These are phyloP conservation scores for Penicillium concentricum DNA, from an alignment of 2,329 filamentous ascomycete species.

Conservation along the genomic window DNA sequence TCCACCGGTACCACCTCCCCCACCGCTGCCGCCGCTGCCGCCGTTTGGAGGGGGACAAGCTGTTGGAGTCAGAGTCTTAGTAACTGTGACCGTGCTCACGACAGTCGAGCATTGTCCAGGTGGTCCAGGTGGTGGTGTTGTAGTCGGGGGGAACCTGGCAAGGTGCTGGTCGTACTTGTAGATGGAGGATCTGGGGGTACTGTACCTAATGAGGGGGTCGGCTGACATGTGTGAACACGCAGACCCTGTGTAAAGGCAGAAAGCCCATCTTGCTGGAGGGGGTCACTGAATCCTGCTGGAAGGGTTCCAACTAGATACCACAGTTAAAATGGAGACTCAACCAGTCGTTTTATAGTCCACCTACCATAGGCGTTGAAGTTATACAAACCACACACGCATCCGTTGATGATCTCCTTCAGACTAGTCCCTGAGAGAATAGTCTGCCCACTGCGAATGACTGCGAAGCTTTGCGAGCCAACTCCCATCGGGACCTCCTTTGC, in stretches of 20 bases:
- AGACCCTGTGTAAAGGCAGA: slow-evolving; percentile 22
- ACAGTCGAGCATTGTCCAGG: neutral
- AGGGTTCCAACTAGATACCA: slow-evolving; percentile 23
- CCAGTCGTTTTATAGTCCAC: neutral
- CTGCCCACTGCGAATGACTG: slow-evolving; percentile 38
- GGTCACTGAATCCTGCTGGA: slow-evolving; percentile 18
- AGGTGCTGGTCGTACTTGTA: neutral
- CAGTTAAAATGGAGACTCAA: neutral
- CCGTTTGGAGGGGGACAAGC: neutral
- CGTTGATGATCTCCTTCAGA: slow-evolving; percentile 19
- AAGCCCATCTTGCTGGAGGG: slow-evolving; percentile 22
- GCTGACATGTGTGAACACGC: slow-evolving; percentile 19
- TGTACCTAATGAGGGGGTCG: slow-evolving; percentile 25
- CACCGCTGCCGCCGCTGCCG: neutral
- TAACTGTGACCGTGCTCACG: slow-evolving; percentile 4
- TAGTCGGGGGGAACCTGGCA: slow-evolving; percentile 1
- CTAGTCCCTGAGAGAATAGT: slow-evolving; percentile 29
- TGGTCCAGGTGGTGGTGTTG: neutral
- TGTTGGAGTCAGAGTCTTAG: slow-evolving; percentile 1
- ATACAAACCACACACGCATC: slow-evolving; percentile 28
- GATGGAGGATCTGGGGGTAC: slow-evolving; percentile 6
- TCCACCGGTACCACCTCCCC: neutral
- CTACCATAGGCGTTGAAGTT: slow-evolving; percentile 46
- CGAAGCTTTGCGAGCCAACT: slow-evolving; percentile 47
- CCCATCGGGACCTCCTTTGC: slow-evolving; percentile 46